phyloP scores from a whole-genome alignment of 1,284 basidiomycete genomes.

The Vanrija sp. region DNA sequence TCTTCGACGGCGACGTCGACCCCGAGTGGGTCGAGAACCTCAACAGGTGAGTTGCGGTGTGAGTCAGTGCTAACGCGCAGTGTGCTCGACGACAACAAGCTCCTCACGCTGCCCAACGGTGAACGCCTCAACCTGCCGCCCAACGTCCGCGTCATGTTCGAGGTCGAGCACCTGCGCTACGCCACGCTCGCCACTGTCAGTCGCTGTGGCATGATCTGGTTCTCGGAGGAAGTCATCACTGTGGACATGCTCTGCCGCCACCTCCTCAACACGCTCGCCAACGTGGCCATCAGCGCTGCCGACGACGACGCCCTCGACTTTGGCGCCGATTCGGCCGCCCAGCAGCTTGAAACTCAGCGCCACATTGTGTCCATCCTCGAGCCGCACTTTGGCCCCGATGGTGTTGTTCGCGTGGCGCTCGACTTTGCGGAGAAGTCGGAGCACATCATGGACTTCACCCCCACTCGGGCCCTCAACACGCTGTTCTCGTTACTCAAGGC shows the following conservation, averaged over 20 bases:
- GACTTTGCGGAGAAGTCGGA: slow-evolving; percentile 74
- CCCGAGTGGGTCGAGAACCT: slow-evolving; percentile 99
- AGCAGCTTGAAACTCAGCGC: slow-evolving; percentile 67
- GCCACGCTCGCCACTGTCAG: slow-evolving; percentile 98
- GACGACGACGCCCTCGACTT: slow-evolving; percentile 74
- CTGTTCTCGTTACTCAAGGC: slow-evolving; percentile 97
- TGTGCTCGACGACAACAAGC: slow-evolving; percentile 98
- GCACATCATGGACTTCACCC: slow-evolving; percentile 99
- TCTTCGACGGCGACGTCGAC: slow-evolving; percentile 99
- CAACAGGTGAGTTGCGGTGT: slow-evolving; percentile 93
- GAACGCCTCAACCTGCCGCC: slow-evolving; percentile 95
- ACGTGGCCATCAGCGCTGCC: slow-evolving; percentile 78
- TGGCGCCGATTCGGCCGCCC: slow-evolving; percentile 47
- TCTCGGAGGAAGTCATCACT: slow-evolving; percentile 91
- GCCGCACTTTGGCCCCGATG: slow-evolving; percentile 75
- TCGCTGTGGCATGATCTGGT: slow-evolving; percentile 99
- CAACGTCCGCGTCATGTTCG: slow-evolving; percentile 99
- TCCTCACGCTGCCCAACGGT: slow-evolving; percentile 94
- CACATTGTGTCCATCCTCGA: slow-evolving; percentile 73
- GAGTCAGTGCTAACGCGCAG: slow-evolving; percentile 58
- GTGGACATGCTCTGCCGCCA: slow-evolving; percentile 87
- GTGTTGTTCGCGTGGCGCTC: slow-evolving; percentile 75
- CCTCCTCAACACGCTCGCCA: slow-evolving; percentile 74
- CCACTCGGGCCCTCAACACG: slow-evolving; percentile 85
- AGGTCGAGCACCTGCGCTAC: slow-evolving; percentile 96